These are phyloP conservation scores for Pichia exigua DNA, from an alignment of 805 yeast genomes.

Conservation along the genomic window DNA sequence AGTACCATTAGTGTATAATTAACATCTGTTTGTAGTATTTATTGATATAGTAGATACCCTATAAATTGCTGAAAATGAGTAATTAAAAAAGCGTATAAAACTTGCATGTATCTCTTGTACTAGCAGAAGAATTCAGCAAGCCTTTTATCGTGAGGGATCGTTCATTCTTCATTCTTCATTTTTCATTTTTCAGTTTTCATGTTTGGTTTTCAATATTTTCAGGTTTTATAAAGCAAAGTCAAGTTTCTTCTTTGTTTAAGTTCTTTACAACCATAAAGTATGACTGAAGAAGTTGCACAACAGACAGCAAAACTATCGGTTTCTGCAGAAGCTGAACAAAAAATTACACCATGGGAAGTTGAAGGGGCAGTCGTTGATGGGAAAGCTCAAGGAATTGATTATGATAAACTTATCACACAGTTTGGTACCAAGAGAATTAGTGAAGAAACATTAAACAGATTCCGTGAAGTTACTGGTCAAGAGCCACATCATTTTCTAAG, in stretches of 20 bases:
- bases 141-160: too few species aligned
- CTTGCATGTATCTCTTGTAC: too few species aligned
- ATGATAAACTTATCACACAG: conserved; percentile 75
- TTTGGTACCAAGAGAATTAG: conserved; percentile 79
- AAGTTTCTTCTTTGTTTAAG: neutral
- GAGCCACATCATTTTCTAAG: conserved; percentile 86
- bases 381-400: conserved; percentile 81
- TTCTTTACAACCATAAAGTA: neutral
- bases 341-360: conserved; percentile 96
- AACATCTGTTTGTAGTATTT: neutral
- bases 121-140: too few species aligned
- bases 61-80: too few species aligned
- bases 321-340: conserved; percentile 36
- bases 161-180: neutral
- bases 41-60: neutral
- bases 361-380: conserved; percentile 98
- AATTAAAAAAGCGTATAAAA: too few species aligned
- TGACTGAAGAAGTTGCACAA: conserved; percentile 11
- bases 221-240: neutral
- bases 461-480: conserved; percentile 76
- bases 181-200: neutral
- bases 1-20: conserved; percentile 14
- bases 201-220: neutral
- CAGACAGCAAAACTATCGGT: conserved; percentile 17
- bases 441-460: conserved; percentile 65